These are phyloP conservation scores for Mycosarcoma mackinlayi DNA, from an alignment of 1,284 basidiomycete genomes.

Conservation along the genomic window DNA sequence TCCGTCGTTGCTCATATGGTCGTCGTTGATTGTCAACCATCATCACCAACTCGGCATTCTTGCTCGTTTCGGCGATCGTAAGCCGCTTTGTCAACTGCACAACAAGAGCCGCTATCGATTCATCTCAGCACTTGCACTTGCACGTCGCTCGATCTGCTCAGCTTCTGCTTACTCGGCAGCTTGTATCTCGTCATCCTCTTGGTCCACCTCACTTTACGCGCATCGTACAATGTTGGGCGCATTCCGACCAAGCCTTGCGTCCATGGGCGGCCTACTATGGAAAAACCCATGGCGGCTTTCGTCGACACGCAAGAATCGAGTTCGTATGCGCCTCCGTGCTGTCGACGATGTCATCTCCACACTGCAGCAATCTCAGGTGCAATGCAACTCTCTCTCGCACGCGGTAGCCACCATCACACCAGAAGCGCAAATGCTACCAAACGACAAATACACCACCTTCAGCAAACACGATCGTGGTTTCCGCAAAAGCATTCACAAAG, in stretches of 20 bases:
- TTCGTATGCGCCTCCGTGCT: constrained; percentile 84
- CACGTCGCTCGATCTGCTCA: neutral
- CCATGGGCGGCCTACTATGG: constrained; percentile 82
- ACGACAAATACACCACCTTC: constrained; percentile 96
- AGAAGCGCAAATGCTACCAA: constrained; percentile 84
- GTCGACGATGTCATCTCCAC: constrained; percentile 94
- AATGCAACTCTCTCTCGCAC: constrained; percentile 79
- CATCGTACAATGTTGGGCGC: constrained; percentile 69
- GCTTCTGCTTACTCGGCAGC: neutral
- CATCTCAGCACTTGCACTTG: neutral
- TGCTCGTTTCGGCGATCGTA: no score
- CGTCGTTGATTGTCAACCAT: no score
- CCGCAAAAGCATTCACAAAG: constrained; percentile 92
- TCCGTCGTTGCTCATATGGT: no score
- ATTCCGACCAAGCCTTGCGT: constrained; percentile 77
- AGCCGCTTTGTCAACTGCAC: no score
- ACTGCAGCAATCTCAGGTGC: constrained; percentile 81
- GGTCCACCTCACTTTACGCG: neutral
- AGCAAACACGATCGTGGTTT: constrained; percentile 75
- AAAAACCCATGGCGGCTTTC: constrained; percentile 95
- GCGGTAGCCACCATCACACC: constrained; percentile 83
- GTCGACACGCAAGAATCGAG: constrained; percentile 88
- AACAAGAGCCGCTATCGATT: neutral
- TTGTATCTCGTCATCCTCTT: neutral
- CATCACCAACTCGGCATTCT: no score